phyloP scores from a whole-genome alignment of 2,329 filamentous ascomycete genomes.

The Cercospora sesami region DNA sequence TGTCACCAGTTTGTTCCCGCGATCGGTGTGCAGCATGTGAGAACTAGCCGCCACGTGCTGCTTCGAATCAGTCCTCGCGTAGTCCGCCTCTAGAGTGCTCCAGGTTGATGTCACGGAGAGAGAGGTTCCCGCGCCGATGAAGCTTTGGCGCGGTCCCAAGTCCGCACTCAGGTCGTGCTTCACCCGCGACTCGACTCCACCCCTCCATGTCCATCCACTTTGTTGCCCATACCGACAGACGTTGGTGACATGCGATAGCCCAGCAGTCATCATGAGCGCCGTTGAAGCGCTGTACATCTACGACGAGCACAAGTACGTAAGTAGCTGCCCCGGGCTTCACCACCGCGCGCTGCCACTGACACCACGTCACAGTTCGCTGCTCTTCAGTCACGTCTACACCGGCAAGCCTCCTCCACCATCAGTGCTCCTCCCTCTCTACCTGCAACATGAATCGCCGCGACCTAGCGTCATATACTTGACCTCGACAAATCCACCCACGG shows the following conservation, averaged over 20 bases:
- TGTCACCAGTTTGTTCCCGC: not conserved
- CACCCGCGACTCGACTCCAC: not conserved
- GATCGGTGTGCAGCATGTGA: not conserved
- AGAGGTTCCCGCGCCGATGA: not conserved
- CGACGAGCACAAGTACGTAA: constrained; percentile 83
- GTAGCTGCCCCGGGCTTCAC: constrained; percentile 22
- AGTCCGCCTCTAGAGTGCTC: not conserved
- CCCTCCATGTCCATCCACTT: not conserved
- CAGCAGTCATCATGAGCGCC: constrained; percentile 55
- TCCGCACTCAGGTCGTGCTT: not conserved
- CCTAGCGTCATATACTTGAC: constrained; percentile 85
- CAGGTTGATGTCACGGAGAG: constrained; percentile 5
- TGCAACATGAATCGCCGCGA: constrained; percentile 75
- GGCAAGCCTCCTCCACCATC: constrained; percentile 75
- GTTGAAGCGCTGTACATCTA: constrained; percentile 97
- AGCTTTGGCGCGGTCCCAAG: constrained; percentile 1
- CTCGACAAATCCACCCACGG: constrained; percentile 77
- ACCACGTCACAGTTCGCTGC: constrained; percentile 61
- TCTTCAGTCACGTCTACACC: constrained; percentile 87
- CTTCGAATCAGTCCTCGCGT: not conserved
- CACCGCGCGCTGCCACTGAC: constrained; percentile 21
- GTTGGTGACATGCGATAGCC: constrained; percentile 20
- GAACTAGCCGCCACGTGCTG: not conserved
- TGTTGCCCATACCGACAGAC: not conserved
- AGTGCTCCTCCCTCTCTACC: constrained; percentile 80